Conservation (phyloP, 495 filamentous ascomycete genomes). For the Tetracladium marchalianum region DNA sequence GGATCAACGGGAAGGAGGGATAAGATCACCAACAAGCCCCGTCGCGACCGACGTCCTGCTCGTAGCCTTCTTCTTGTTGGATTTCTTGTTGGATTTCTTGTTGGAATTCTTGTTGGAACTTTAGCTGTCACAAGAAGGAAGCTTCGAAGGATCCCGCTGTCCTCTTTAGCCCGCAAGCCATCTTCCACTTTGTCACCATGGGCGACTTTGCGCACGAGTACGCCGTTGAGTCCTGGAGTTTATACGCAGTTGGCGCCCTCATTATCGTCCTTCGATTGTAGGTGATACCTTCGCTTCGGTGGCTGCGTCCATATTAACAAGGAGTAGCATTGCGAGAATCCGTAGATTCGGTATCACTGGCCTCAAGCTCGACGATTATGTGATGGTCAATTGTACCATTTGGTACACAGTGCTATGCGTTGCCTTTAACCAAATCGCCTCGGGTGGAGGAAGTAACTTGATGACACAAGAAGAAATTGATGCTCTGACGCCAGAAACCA, state of each 20-base stretch:
- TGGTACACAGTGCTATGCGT: conserved; percentile 46
- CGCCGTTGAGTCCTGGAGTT: conserved; percentile 35
- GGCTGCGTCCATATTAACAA: background rate
- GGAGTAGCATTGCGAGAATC: conserved; percentile 34
- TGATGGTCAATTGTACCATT: conserved; percentile 38
- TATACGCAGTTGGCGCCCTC: conserved; percentile 36
- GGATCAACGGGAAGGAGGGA: too few relatives aligned
- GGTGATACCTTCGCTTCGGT: conserved; percentile 14
- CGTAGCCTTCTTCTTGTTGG: too few relatives aligned
- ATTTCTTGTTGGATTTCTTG: too few relatives aligned
- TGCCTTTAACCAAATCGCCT: conserved; percentile 38
- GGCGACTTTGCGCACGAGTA: conserved; percentile 14
- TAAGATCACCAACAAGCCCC: too few relatives aligned
- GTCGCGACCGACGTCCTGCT: too few relatives aligned
- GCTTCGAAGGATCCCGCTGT: too few relatives aligned
- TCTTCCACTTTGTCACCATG: too few relatives aligned
- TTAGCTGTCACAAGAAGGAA: too few relatives aligned
- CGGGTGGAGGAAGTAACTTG: conserved; percentile 45
- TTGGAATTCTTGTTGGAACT: too few relatives aligned
- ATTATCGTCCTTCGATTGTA: conserved; percentile 34
- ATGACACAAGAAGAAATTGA: conserved; percentile 31
- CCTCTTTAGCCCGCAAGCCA: too few relatives aligned
- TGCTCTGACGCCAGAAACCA: conserved; percentile 28
- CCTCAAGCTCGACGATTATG: conserved; percentile 41
- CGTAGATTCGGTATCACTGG: conserved; percentile 33